A percentile compares a stretch with the other conserved stretches of the same genome.
Evolutionary conservation across 1,139 yeast genomes (phyloP).

Genomic region (Geotrichum aggregatum): DNA sequence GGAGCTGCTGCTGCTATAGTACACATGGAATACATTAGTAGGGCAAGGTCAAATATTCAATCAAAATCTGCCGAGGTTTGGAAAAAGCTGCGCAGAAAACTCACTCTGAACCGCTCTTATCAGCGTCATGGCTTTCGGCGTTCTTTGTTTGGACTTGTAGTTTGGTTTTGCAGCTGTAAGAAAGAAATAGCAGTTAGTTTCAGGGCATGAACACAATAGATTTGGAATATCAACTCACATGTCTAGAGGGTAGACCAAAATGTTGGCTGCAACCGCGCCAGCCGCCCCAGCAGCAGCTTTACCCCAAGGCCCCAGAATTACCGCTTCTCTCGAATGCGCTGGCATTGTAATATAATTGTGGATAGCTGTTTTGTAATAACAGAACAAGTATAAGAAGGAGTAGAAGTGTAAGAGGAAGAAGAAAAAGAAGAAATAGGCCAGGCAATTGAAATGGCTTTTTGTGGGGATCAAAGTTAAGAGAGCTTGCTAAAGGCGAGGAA

Average conservation of each 20-base stretch:
- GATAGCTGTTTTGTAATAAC: too few species aligned
- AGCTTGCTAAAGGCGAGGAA: too few species aligned
- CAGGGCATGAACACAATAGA: too few species aligned
- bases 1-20: too few species aligned
- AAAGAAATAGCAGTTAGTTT: neutral
- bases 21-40: too few species aligned
- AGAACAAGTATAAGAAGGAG: neutral
- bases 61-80: too few species aligned
- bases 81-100: neutral
- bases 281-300: conserved; percentile 82
- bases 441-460: neutral
- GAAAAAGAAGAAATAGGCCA: neutral
- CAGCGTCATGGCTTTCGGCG: neutral
- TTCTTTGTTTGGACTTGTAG: conserved; percentile 51
- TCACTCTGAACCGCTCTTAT: conserved; percentile 12
- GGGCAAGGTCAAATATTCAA: too few species aligned
- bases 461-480: neutral
- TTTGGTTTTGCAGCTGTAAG: conserved; percentile 56
- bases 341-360: conserved; percentile 23
- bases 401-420: neutral
- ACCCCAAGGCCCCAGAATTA: conserved; percentile 48
- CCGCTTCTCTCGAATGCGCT: conserved; percentile 27
- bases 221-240: too few species aligned
- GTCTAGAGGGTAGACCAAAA: conserved; percentile 88
- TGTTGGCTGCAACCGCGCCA: conserved; percentile 77